Percentiles rank a stretch among this genome's conserved stretches.
These are phyloP conservation scores for Schwanniomyces pseudopolymorphus DNA, from an alignment of 805 yeast genomes.

Conservation along the genomic window DNA sequence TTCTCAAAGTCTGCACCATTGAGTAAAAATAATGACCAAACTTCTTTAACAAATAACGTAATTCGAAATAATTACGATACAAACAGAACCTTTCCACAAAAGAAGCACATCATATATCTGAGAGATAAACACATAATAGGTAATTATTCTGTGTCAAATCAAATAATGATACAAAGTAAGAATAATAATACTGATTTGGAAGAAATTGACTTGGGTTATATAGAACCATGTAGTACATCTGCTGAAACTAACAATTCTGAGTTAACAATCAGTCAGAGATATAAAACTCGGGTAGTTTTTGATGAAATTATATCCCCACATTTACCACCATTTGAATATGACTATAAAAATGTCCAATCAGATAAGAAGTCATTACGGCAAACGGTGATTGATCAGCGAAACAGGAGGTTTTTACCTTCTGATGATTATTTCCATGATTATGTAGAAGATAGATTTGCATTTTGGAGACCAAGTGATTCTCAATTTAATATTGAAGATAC, in stretches of 20 bases:
- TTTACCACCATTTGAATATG: conserved; percentile 19
- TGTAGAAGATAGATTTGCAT: conserved; percentile 29
- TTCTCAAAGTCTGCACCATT: not conserved
- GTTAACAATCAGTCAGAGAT: not conserved
- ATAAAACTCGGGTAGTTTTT: not conserved
- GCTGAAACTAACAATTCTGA: not conserved
- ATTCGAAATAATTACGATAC: not conserved
- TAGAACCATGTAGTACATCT: not conserved
- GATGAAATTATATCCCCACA: conserved; percentile 12
- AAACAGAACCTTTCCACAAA: too few relatives aligned
- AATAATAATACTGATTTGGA: not conserved
- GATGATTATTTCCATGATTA: conserved; percentile 19
- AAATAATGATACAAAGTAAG: not conserved
- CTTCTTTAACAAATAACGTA: not conserved
- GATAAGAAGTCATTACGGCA: conserved; percentile 5
- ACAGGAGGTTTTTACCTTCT: conserved; percentile 9
- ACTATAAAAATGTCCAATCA: not conserved
- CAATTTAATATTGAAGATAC: conserved; percentile 28
- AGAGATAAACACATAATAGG: not conserved
- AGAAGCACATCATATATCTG: too few relatives aligned
- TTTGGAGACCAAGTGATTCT: conserved; percentile 34
- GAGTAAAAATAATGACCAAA: not conserved
- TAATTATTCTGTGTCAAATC: not conserved
- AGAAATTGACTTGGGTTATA: not conserved
- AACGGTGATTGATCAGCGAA: conserved; percentile 9